Evolutionary conservation across 139 green algal genomes (phyloP).

Genomic region (Chlamydomonas sp.): DNA sequence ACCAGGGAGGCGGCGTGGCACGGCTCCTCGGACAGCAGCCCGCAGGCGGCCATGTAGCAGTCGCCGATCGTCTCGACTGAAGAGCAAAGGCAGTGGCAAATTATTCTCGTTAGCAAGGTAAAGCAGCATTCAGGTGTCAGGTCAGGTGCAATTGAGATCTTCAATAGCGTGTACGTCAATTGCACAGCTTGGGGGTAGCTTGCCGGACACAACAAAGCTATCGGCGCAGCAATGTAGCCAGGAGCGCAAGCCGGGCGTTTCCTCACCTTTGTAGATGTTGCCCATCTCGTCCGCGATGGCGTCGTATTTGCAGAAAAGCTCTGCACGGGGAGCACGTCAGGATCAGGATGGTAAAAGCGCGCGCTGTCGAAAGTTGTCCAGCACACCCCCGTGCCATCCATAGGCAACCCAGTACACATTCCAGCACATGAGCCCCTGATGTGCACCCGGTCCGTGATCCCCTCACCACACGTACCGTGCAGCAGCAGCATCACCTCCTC

Average conservation of each 20-base stretch:
- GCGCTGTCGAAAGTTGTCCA: not conserved
- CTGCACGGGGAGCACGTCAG: not conserved
- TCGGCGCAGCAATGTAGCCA: not conserved
- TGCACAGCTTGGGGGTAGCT: not conserved
- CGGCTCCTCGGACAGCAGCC: slow-evolving; percentile 42
- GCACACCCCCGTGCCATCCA: not conserved
- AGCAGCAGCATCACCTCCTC: slow-evolving; percentile 55
- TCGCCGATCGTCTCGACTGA: slow-evolving; percentile 35
- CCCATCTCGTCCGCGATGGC: slow-evolving; percentile 17
- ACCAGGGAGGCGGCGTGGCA: slow-evolving; percentile 18
- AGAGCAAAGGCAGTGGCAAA: too few species aligned
- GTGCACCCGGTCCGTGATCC: not conserved
- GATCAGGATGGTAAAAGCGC: not conserved
- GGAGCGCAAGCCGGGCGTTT: not conserved
- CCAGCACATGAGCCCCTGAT: not conserved
- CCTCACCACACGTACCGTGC: slow-evolving; percentile 22
- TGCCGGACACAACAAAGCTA: not conserved
- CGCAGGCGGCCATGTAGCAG: slow-evolving; percentile 7
- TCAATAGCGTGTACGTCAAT: not conserved
- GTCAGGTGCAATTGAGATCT: not conserved
- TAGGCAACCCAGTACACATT: not conserved
- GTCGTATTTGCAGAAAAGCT: slow-evolving; percentile 57
- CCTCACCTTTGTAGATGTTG: slow-evolving; percentile 19
- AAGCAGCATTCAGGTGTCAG: not conserved
- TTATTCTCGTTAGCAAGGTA: not conserved